A percentile compares a stretch with the other conserved stretches of the same genome.
Conservation (phyloP, 805 yeast genomes). For the Candida silvatica region DNA sequence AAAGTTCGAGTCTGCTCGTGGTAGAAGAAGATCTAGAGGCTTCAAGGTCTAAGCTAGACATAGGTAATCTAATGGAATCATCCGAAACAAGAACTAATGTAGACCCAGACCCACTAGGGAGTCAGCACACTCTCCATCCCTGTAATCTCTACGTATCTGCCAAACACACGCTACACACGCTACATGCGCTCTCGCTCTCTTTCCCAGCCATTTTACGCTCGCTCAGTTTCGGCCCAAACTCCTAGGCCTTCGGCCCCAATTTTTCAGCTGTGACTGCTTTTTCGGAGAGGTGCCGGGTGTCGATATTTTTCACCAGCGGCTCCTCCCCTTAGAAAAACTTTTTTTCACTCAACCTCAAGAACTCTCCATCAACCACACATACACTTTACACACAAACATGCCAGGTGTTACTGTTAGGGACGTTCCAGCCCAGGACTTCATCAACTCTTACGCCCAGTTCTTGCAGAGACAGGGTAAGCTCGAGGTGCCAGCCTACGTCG, state of each 20-base stretch:
- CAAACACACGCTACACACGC: too few relatives aligned
- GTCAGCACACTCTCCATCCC: conserved; percentile 1
- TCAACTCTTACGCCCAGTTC: conserved; percentile 99
- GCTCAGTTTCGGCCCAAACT: too few relatives aligned
- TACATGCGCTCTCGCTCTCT: too few relatives aligned
- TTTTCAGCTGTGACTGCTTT: too few relatives aligned
- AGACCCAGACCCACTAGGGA: conserved; percentile 12
- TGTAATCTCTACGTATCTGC: background rate
- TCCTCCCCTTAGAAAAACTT: too few relatives aligned
- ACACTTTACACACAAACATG: too few relatives aligned
- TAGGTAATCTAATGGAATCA: conserved; percentile 1
- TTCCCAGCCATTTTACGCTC: too few relatives aligned
- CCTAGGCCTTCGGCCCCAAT: too few relatives aligned
- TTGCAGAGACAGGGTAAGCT: conserved; percentile 99
- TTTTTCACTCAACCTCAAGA: too few relatives aligned
- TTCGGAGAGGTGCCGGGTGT: too few relatives aligned
- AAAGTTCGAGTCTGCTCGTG: conserved; percentile 99
- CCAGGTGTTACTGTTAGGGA: conserved; percentile 47
- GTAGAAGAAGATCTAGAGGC: conserved; percentile 98
- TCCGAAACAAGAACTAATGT: conserved; percentile 1
- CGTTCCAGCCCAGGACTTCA: conserved; percentile 99
- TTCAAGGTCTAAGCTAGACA: conserved; percentile 85
- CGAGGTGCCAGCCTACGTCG: conserved; percentile 99
- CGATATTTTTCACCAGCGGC: too few relatives aligned
- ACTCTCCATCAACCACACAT: too few relatives aligned